Evolutionary conservation across 2,329 filamentous ascomycete genomes (phyloP).

Genomic region (Didymella pinodella): DNA sequence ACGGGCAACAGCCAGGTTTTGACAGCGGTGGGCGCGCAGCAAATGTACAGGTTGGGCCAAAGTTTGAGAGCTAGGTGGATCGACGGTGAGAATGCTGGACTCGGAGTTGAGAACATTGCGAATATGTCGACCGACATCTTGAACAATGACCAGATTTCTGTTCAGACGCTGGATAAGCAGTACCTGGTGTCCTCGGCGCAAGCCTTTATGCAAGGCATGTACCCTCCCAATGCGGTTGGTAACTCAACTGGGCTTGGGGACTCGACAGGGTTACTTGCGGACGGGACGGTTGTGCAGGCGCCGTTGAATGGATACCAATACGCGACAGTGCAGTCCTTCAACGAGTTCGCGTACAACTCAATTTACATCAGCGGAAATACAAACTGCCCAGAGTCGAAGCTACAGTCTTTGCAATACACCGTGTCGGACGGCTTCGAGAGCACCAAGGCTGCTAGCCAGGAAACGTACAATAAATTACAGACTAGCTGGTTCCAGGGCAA

Average conservation of each 20-base stretch:
- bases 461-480: conserved; percentile 58
- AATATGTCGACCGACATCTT: conserved; percentile 57
- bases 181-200: conserved; percentile 62
- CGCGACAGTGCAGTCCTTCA: conserved; percentile 57
- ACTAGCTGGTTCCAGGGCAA: conserved; percentile 52
- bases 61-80: conserved; percentile 64
- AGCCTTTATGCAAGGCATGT: conserved; percentile 69
- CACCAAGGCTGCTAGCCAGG: conserved; percentile 49
- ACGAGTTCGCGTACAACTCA: conserved; percentile 58
- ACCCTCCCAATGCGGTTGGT: conserved; percentile 58
- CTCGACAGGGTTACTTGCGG: conserved; percentile 55
- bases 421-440: conserved; percentile 52
- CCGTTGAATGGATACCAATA: conserved; percentile 68
- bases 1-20: conserved; percentile 48
- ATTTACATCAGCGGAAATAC: conserved; percentile 60
- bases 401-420: conserved; percentile 53
- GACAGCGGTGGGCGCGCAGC: conserved; percentile 64
- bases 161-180: conserved; percentile 58
- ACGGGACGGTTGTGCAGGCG: conserved; percentile 56
- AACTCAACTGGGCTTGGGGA: conserved; percentile 35
- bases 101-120: conserved; percentile 39
- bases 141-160: conserved; percentile 56
- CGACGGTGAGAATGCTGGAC: conserved; percentile 22
- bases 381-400: conserved; percentile 53
- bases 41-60: conserved; percentile 60